Evolutionary conservation across 495 filamentous ascomycete genomes (phyloP).

Genomic region (Daldinia caldariorum): DNA sequence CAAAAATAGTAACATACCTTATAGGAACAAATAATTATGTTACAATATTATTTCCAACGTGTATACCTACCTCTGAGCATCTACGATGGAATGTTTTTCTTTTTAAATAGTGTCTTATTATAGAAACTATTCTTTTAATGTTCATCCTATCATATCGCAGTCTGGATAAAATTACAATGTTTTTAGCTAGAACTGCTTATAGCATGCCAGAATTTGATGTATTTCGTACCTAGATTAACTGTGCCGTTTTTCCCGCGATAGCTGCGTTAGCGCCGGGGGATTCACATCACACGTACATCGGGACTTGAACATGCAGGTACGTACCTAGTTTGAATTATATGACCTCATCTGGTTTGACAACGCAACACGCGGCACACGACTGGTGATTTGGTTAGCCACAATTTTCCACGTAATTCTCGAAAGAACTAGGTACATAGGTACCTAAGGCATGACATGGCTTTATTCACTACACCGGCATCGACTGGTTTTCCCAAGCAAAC

Average conservation of each 20-base stretch:
- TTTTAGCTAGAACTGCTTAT: too few relatives aligned
- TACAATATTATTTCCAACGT: too few relatives aligned
- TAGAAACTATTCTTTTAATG: too few relatives aligned
- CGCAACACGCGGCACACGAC: slow-evolving; percentile 34
- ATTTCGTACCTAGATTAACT: neutral
- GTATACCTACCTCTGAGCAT: too few relatives aligned
- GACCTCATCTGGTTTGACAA: slow-evolving; percentile 40
- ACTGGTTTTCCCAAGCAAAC: slow-evolving; percentile 17
- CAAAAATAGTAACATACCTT: too few relatives aligned
- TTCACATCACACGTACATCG: neutral
- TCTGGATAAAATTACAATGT: too few relatives aligned
- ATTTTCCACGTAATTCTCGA: slow-evolving; percentile 35
- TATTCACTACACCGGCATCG: neutral
- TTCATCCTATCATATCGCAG: too few relatives aligned
- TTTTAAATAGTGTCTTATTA: too few relatives aligned
- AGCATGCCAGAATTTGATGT: too few relatives aligned
- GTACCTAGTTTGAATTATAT: slow-evolving; percentile 15
- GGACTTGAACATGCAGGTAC: neutral
- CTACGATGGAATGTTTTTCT: too few relatives aligned
- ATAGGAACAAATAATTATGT: too few relatives aligned
- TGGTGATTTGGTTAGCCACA: slow-evolving; percentile 33
- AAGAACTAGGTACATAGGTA: too few relatives aligned
- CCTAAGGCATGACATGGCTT: slow-evolving; percentile 30
- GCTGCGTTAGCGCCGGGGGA: neutral
- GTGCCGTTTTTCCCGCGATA: neutral